These are phyloP conservation scores for Claviceps citrina DNA, from an alignment of 2,329 filamentous ascomycete genomes.

Conservation along the genomic window DNA sequence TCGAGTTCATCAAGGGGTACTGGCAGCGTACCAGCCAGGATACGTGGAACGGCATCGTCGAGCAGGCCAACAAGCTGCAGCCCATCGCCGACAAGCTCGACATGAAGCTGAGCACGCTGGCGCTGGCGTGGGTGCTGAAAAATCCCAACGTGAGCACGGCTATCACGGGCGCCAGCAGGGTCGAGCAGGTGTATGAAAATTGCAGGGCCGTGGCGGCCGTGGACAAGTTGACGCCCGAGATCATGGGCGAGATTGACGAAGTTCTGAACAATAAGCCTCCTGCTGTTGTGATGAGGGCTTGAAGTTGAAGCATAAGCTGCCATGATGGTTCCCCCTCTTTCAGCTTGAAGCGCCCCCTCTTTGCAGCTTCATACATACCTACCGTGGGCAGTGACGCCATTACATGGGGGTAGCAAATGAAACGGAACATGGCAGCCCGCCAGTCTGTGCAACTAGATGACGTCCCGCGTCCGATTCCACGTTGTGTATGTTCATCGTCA, in stretches of 20 bases:
- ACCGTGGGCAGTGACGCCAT: too few relatives aligned
- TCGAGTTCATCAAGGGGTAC: slow-evolving; percentile 39
- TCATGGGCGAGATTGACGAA: slow-evolving; percentile 43
- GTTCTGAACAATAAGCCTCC: slow-evolving; percentile 44
- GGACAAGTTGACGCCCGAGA: slow-evolving; percentile 41
- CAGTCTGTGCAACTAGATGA: neutral
- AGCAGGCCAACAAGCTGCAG: slow-evolving; percentile 43
- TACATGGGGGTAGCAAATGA: too few relatives aligned
- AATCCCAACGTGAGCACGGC: slow-evolving; percentile 47
- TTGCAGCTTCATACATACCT: too few relatives aligned
- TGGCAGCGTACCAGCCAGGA: slow-evolving; percentile 36
- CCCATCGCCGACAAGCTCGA: slow-evolving; percentile 50
- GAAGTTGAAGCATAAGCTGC: too few relatives aligned
- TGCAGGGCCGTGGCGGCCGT: slow-evolving; percentile 35
- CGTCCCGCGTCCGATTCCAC: neutral
- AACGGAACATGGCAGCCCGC: neutral
- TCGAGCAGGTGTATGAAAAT: slow-evolving; percentile 46
- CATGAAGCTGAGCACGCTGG: slow-evolving; percentile 39
- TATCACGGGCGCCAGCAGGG: slow-evolving; percentile 43
- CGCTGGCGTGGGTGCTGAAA: slow-evolving; percentile 46
- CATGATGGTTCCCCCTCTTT: too few relatives aligned
- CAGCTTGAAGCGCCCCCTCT: too few relatives aligned
- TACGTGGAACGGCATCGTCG: slow-evolving; percentile 38
- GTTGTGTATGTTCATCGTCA: neutral
- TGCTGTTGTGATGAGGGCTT: slow-evolving; percentile 21